These are phyloP conservation scores for Populus simonii DNA, from an alignment of 345 rosid genomes.

Conservation along the genomic window DNA sequence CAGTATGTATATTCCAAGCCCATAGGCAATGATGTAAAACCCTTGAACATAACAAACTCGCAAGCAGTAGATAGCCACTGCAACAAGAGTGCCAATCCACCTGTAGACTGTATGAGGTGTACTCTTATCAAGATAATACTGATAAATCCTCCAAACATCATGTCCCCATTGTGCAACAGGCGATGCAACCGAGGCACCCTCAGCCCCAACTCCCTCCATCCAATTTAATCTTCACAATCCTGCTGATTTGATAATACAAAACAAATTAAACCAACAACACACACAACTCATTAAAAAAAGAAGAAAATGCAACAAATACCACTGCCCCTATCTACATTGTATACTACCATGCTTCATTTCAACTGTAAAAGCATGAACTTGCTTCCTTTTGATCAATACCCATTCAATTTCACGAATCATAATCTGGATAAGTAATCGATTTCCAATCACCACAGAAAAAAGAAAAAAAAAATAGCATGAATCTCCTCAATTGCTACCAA, in stretches of 20 bases:
- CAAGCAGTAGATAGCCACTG: conserved; percentile 50
- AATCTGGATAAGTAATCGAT: not conserved
- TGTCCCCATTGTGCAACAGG: conserved; percentile 67
- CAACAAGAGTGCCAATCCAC: conserved; percentile 75
- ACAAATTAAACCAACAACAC: conserved; percentile 13
- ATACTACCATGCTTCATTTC: not conserved
- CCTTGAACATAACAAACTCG: conserved; percentile 78
- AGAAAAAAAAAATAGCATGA: not conserved
- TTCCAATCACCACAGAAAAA: not conserved
- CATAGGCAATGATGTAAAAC: conserved; percentile 81
- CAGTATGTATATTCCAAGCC: conserved; percentile 85
- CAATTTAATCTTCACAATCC: conserved; percentile 30
- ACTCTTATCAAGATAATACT: conserved; percentile 82
- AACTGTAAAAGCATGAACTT: not conserved
- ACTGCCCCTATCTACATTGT: not conserved
- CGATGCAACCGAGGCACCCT: conserved; percentile 46
- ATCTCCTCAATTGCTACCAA: not conserved
- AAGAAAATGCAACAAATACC: not conserved
- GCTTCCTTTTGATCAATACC: not conserved
- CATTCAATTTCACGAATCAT: not conserved
- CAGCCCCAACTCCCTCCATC: conserved; percentile 83
- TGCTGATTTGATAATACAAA: conserved; percentile 12
- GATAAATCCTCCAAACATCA: conserved; percentile 76
- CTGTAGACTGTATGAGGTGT: conserved; percentile 76
- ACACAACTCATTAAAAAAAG: not conserved